These are phyloP conservation scores for Saksenaea oblongispora DNA, from an alignment of 371 early-diverging fungal genomes.

Conservation along the genomic window DNA sequence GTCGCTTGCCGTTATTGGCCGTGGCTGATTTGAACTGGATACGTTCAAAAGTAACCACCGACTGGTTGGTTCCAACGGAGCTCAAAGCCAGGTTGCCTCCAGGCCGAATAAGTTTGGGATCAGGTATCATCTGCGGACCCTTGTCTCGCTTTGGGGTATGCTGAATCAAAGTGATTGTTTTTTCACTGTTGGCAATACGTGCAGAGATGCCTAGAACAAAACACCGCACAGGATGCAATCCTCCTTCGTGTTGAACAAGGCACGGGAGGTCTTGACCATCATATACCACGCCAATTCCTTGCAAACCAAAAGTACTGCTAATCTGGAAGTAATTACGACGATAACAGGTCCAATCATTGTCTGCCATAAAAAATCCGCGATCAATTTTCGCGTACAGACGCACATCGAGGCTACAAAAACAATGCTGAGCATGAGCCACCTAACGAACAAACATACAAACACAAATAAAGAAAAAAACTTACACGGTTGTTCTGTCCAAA, in stretches of 20 bases:
- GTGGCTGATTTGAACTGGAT: slow-evolving; percentile 96
- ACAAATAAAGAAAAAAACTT: slow-evolving; percentile 17
- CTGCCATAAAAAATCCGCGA: slow-evolving; percentile 80
- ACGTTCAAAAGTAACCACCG: slow-evolving; percentile 84
- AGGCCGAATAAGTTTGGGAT: slow-evolving; percentile 58
- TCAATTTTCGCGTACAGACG: slow-evolving; percentile 70
- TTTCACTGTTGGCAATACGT: slow-evolving; percentile 72
- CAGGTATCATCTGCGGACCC: slow-evolving; percentile 82
- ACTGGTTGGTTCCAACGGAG: slow-evolving; percentile 55
- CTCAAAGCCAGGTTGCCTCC: slow-evolving; percentile 61
- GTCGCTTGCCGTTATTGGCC: slow-evolving; percentile 88
- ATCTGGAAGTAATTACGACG: slow-evolving; percentile 95
- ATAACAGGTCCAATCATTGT: slow-evolving; percentile 92
- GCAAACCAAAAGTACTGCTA: slow-evolving; percentile 71
- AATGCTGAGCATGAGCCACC: neutral
- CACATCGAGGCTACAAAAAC: slow-evolving; percentile 26
- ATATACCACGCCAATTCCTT: slow-evolving; percentile 39
- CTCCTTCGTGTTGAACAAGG: slow-evolving; percentile 51
- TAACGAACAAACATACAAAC: neutral
- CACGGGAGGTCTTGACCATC: slow-evolving; percentile 62
- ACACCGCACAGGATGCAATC: slow-evolving; percentile 52
- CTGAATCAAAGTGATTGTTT: slow-evolving; percentile 82
- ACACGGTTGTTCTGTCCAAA: slow-evolving; percentile 62
- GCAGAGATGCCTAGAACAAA: slow-evolving; percentile 79
- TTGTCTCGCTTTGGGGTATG: slow-evolving; percentile 95